Evolutionary conservation across 805 yeast genomes (phyloP).

Genomic region (Kodamaea restingae): DNA sequence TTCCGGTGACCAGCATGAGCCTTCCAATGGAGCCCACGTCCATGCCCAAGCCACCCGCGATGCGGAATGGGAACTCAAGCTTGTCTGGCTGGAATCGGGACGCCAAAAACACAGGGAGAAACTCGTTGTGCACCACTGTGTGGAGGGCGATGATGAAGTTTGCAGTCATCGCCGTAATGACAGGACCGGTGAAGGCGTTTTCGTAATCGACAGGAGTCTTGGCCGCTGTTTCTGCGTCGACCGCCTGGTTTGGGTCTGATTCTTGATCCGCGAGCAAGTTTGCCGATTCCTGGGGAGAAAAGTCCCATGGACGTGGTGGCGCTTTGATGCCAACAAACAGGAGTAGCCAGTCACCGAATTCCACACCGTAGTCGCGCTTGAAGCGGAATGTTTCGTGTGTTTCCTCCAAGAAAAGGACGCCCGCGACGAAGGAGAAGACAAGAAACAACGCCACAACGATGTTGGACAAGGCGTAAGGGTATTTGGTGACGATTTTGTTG

Average conservation of each 20-base stretch:
- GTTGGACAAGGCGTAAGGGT: constrained; percentile 54
- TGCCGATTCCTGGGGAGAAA: not conserved
- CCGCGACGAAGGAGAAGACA: constrained; percentile 30
- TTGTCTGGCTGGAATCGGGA: constrained; percentile 22
- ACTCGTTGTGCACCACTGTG: constrained; percentile 30
- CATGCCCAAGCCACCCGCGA: constrained; percentile 36
- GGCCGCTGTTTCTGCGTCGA: constrained; percentile 1
- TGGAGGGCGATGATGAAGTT: constrained; percentile 34
- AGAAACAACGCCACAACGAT: constrained; percentile 41
- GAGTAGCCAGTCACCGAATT: constrained; percentile 37
- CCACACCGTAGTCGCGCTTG: constrained; percentile 43
- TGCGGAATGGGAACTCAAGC: constrained; percentile 31
- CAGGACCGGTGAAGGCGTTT: constrained; percentile 28
- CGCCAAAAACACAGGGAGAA: constrained; percentile 36
- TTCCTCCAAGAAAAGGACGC: constrained; percentile 50
- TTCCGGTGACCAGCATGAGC: constrained; percentile 33
- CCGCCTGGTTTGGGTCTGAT: too few species aligned
- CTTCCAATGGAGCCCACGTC: constrained; percentile 31
- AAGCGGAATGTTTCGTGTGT: constrained; percentile 41
- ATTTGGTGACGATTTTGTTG: constrained; percentile 26
- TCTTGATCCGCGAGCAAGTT: constrained; percentile 3
- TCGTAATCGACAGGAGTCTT: constrained; percentile 6
- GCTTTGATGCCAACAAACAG: constrained; percentile 16
- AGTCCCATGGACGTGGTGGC: constrained; percentile 22
- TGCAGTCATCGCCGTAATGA: constrained; percentile 28